Percentiles rank a stretch among this genome's conserved stretches.
Evolutionary conservation across 441 rosid species (phyloP).

Genomic region (Jatropha podagrica): DNA sequence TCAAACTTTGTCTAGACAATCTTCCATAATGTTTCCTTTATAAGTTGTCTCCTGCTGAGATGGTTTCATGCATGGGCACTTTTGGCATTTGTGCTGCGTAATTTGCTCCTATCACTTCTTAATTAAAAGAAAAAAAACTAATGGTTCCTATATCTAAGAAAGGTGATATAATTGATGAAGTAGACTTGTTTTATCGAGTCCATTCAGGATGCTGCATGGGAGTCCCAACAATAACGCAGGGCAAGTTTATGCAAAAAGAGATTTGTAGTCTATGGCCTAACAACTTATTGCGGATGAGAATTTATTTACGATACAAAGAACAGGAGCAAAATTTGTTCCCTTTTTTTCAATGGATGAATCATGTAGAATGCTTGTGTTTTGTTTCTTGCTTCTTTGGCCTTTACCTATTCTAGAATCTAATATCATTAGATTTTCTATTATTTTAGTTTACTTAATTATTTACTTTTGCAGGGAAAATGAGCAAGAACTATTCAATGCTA

Average conservation of each 20-base stretch:
- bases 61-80: constrained; percentile 1
- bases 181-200: neutral
- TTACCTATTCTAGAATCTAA: neutral
- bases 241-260: neutral
- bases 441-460: constrained; percentile 12
- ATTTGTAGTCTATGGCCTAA: neutral
- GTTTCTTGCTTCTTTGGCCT: neutral
- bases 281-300: neutral
- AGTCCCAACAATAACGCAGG: neutral
- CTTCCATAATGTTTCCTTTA: constrained; percentile 8
- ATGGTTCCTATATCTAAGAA: neutral
- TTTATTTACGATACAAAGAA: neutral
- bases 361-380: neutral
- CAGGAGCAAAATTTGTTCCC: neutral
- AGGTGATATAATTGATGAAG: neutral
- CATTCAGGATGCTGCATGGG: neutral
- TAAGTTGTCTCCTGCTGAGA: neutral
- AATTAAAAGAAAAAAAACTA: neutral
- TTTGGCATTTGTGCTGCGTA: neutral
- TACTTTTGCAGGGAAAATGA: constrained; percentile 59
- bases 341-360: neutral
- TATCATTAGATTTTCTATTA: neutral
- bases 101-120: neutral
- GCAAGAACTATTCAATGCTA: constrained; percentile 81
- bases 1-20: neutral